Evolutionary conservation across 1,284 basidiomycete species (phyloP).

Genomic region (Gomphus bonarii): DNA sequence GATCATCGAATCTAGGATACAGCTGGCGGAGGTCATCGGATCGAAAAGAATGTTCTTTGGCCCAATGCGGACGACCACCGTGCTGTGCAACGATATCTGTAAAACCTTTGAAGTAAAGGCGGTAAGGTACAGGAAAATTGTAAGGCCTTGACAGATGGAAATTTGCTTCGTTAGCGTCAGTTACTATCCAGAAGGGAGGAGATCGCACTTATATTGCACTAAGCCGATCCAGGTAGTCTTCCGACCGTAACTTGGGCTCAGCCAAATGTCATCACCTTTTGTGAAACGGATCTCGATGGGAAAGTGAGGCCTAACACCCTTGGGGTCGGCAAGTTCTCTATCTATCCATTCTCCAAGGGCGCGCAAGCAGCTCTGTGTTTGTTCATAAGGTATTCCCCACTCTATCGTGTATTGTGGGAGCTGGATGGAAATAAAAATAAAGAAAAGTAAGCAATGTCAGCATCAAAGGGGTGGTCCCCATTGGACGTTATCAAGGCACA

Average conservation of each 20-base stretch:
- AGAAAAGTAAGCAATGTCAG: neutral
- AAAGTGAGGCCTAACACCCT: constrained; percentile 82
- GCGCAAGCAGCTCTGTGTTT: constrained; percentile 55
- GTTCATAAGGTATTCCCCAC: constrained; percentile 78
- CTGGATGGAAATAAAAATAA: constrained; percentile 28
- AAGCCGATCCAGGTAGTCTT: constrained; percentile 93
- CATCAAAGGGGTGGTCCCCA: neutral
- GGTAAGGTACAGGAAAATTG: constrained; percentile 81
- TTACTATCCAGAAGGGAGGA: neutral
- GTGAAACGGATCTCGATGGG: constrained; percentile 92
- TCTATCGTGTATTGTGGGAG: constrained; percentile 86
- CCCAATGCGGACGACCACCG: constrained; percentile 92
- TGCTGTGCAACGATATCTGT: constrained; percentile 66
- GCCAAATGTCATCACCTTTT: constrained; percentile 85
- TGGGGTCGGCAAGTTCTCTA: constrained; percentile 51
- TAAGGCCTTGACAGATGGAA: constrained; percentile 58
- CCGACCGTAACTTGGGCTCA: constrained; percentile 78
- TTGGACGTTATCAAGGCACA: constrained; percentile 20
- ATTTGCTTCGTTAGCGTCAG: constrained; percentile 7
- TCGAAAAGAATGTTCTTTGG: constrained; percentile 78
- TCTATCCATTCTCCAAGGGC: constrained; percentile 73
- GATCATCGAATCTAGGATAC: constrained; percentile 83
- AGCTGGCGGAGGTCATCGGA: constrained; percentile 56
- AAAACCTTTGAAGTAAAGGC: constrained; percentile 71
- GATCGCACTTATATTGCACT: constrained; percentile 80